Conservation (phyloP, 306 rosid genomes). For the Hylodesmum podocarpum region DNA sequence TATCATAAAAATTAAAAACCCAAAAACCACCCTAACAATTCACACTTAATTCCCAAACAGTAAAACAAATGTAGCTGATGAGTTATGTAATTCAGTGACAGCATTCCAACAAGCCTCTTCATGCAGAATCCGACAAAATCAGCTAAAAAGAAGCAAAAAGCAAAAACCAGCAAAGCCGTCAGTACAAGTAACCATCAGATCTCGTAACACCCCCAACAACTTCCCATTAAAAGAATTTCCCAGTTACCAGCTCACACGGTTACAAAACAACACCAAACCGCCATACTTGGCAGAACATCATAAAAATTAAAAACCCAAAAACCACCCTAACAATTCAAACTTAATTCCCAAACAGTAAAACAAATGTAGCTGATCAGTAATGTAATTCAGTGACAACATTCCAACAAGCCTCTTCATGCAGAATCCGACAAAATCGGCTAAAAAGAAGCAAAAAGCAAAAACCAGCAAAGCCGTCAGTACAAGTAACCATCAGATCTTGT, state of each 20-base stretch:
- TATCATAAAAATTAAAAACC: no score
- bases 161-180: conserved; percentile 7
- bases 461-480: neutral
- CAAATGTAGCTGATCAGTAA: neutral
- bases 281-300: neutral
- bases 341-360: neutral
- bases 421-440: neutral
- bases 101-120: neutral
- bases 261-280: neutral
- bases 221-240: neutral
- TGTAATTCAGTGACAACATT: neutral
- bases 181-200: neutral
- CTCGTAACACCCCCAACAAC: neutral
- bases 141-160: neutral
- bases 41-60: no score
- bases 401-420: no score
- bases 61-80: no score
- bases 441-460: neutral
- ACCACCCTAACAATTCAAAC: neutral
- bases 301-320: neutral
- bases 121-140: neutral
- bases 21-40: no score
- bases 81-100: no score
- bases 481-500: neutral
- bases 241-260: neutral